These are phyloP conservation scores for Citrus sinensis DNA, from an alignment of 345 rosid genomes.

Conservation along the genomic window DVS_A1.0 CM039165.1:37616001-37616500, in stretches of 20 bases:
- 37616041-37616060: too few relatives aligned
- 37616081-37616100: neutral
- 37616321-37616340: too few relatives aligned
- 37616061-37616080: too few relatives aligned
- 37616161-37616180: neutral
- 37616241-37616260: slow-evolving; percentile 17
- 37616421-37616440: slow-evolving; percentile 46
- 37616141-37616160: too few relatives aligned
- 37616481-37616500: too few relatives aligned
- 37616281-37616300: neutral
- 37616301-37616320: too few relatives aligned
- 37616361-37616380: too few relatives aligned
- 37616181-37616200: too few relatives aligned
- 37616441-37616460: slow-evolving; percentile 89
- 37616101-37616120: neutral
- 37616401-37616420: too few relatives aligned
- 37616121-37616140: too few relatives aligned
- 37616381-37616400: neutral
- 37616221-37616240: too few relatives aligned
- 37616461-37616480: slow-evolving; percentile 65
- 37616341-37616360: neutral
- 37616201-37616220: neutral
- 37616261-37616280: too few relatives aligned
- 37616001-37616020: neutral
- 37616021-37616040: neutral